These are phyloP conservation scores for Suhomyces kilbournensis DNA, from an alignment of 805 yeast genomes.

Conservation along the genomic window DNA sequence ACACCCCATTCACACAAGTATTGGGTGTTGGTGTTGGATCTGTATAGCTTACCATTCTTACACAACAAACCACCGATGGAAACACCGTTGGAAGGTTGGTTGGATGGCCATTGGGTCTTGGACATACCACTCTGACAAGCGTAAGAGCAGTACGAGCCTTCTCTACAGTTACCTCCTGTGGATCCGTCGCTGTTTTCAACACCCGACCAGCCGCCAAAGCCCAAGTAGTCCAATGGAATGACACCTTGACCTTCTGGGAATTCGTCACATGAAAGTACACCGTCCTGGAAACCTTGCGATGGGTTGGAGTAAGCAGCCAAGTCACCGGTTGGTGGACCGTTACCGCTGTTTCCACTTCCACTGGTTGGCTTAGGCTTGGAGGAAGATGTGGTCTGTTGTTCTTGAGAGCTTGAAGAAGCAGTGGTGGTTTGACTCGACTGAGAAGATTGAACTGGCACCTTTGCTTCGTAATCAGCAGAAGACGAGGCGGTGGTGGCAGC, in stretches of 20 bases:
- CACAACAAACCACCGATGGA: conserved; percentile 93
- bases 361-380: conserved; percentile 16
- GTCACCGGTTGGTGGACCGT: conserved; percentile 48
- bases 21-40: conserved; percentile 62
- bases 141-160: conserved; percentile 93
- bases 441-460: conserved; percentile 8
- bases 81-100: conserved; percentile 84
- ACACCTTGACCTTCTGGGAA: conserved; percentile 88
- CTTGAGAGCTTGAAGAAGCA: conserved; percentile 1
- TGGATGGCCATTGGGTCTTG: conserved; percentile 94
- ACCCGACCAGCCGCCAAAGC: conserved; percentile 83
- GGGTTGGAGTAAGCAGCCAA: conserved; percentile 58
- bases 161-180: conserved; percentile 71
- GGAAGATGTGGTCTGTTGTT: conserved; percentile 6
- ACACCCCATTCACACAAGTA: conserved; percentile 88
- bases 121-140: conserved; percentile 99
- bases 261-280: conserved; percentile 58
- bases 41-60: conserved; percentile 80
- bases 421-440: conserved; percentile 16
- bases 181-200: conserved; percentile 57
- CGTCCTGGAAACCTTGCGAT: conserved; percentile 63
- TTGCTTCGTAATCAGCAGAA: conserved; percentile 6
- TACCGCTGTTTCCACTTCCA: conserved; percentile 22
- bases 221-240: conserved; percentile 64
- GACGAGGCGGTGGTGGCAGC: conserved; percentile 14